Evolutionary conservation across 2,329 filamentous ascomycete species (phyloP).

Genomic region (Onygenales sp.): DNA sequence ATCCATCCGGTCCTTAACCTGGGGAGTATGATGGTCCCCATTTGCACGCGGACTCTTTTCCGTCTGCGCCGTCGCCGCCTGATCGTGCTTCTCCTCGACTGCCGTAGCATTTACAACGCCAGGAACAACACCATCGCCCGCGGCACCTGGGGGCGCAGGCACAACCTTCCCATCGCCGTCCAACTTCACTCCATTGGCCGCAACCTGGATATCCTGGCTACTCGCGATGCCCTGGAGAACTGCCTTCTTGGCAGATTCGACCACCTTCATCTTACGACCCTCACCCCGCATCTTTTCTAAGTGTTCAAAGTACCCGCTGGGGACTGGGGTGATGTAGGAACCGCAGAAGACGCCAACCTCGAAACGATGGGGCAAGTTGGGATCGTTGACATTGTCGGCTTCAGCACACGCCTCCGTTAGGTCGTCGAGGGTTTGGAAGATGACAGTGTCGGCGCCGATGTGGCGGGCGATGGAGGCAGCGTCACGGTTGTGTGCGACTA

Average conservation of each 20-base stretch:
- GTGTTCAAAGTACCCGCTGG: slow-evolving; percentile 72
- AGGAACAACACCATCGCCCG: background rate
- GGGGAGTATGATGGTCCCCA: slow-evolving; percentile 26
- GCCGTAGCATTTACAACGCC: too few relatives aligned
- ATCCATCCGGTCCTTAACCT: slow-evolving; percentile 45
- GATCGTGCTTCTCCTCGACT: too few relatives aligned
- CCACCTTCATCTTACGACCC: slow-evolving; percentile 56
- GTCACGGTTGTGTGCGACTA: slow-evolving; percentile 61
- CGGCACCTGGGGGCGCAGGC: slow-evolving; percentile 28
- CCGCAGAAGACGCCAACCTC: slow-evolving; percentile 91
- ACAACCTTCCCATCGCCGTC: slow-evolving; percentile 49
- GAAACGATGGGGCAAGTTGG: slow-evolving; percentile 52
- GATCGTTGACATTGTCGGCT: slow-evolving; percentile 48
- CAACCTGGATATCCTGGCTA: slow-evolving; percentile 52
- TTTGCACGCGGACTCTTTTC: slow-evolving; percentile 5
- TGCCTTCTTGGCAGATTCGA: slow-evolving; percentile 55
- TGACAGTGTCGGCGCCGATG: slow-evolving; percentile 66
- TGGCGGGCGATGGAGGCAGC: slow-evolving; percentile 52
- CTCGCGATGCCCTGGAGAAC: slow-evolving; percentile 55
- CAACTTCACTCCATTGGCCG: slow-evolving; percentile 51
- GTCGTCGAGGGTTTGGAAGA: slow-evolving; percentile 68
- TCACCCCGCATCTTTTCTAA: slow-evolving; percentile 63
- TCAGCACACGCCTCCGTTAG: slow-evolving; percentile 71
- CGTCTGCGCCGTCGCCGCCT: background rate
- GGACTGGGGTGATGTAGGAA: slow-evolving; percentile 71